Percentiles rank a stretch among this genome's conserved stretches.
These are phyloP conservation scores for Fusarium clavum DNA, from an alignment of 2,329 filamentous ascomycete genomes.

Conservation along the genomic window DNA sequence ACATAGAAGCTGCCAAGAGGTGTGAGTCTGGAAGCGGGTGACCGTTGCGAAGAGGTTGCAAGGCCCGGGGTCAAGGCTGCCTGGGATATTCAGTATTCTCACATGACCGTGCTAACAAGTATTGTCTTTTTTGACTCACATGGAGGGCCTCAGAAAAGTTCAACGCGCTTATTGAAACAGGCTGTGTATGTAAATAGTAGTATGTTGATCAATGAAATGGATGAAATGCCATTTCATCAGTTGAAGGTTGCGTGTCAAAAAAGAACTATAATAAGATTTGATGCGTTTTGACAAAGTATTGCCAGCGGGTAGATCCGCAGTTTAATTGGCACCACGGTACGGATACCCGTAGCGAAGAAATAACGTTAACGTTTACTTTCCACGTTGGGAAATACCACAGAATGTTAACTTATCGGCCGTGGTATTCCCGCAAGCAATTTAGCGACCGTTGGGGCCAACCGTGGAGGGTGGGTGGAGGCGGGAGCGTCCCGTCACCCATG, in stretches of 20 bases:
- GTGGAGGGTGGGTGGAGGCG: constrained; percentile 22
- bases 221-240: constrained; percentile 2
- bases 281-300: constrained; percentile 12
- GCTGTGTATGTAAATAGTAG: constrained; percentile 11
- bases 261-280: neutral
- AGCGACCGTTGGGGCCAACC: constrained; percentile 29
- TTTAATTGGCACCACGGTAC: constrained; percentile 24
- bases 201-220: constrained; percentile 1
- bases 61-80: constrained; percentile 8
- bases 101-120: constrained; percentile 27
- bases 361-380: constrained; percentile 32
- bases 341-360: neutral
- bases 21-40: constrained; percentile 31
- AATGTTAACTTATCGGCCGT: constrained; percentile 19
- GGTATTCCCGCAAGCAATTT: constrained; percentile 24
- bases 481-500: constrained; percentile 25
- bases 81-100: constrained; percentile 23
- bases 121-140: constrained; percentile 32
- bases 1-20: constrained; percentile 25
- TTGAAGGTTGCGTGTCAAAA: constrained; percentile 1
- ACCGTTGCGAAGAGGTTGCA: constrained; percentile 36
- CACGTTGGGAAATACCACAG: constrained; percentile 32
- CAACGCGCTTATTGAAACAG: constrained; percentile 23
- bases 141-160: constrained; percentile 33
- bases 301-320: constrained; percentile 39